Conservation (phyloP, 2,329 filamentous ascomycete genomes). For the Ilyonectria sp. region DNA sequence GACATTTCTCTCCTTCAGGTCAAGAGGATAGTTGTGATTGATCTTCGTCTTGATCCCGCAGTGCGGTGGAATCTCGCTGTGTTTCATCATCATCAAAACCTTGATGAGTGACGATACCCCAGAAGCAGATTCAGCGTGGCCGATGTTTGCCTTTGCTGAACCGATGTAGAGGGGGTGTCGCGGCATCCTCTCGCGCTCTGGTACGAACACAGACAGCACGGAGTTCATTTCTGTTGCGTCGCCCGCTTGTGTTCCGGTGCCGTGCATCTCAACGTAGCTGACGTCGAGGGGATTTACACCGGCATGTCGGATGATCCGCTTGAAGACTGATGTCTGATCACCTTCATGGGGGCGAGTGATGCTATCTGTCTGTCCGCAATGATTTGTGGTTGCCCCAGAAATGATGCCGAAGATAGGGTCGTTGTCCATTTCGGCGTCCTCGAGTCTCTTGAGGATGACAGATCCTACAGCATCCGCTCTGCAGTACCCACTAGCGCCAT, state of each 20-base stretch:
- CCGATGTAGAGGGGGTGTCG: constrained; percentile 72
- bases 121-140: constrained; percentile 74
- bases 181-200: constrained; percentile 60
- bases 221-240: constrained; percentile 87
- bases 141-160: constrained; percentile 75
- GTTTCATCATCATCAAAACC: constrained; percentile 75
- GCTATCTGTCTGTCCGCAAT: constrained; percentile 71
- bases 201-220: constrained; percentile 72
- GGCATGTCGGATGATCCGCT: constrained; percentile 78
- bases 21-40: constrained; percentile 71
- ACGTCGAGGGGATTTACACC: constrained; percentile 83
- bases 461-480: constrained; percentile 83
- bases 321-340: constrained; percentile 81
- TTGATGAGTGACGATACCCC: constrained; percentile 76
- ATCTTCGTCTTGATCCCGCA: constrained; percentile 77
- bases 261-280: constrained; percentile 91
- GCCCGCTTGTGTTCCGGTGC: constrained; percentile 88
- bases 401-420: constrained; percentile 44
- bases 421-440: constrained; percentile 38
- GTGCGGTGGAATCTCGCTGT: constrained; percentile 75
- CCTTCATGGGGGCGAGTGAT: constrained; percentile 88
- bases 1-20: constrained; percentile 71
- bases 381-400: constrained; percentile 40
- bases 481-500: constrained; percentile 87
- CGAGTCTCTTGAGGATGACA: constrained; percentile 79